Conservation (phyloP, 2,329 filamentous ascomycete genomes). For the Exophiala sideris region DNA sequence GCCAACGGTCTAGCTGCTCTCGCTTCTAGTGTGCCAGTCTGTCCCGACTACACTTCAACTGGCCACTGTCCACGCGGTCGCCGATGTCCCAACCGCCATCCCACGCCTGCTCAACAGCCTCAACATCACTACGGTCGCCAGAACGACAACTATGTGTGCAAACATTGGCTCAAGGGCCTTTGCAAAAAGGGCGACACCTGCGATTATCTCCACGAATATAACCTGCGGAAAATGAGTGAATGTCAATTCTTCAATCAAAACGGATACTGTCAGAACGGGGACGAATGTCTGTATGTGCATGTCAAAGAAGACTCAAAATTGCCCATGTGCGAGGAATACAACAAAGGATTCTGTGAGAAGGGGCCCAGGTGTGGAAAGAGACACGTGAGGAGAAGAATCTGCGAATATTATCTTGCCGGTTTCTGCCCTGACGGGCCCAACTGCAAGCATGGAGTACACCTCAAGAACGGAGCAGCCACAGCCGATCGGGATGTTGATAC, state of each 20-base stretch:
- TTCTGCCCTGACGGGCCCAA: conserved; percentile 82
- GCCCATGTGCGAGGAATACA: conserved; percentile 84
- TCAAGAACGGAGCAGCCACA: conserved; percentile 19
- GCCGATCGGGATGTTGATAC: conserved; percentile 19
- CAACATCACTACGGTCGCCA: conserved; percentile 30
- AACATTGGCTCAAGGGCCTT: conserved; percentile 94
- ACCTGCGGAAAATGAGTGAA: conserved; percentile 95
- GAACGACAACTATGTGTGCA: conserved; percentile 73
- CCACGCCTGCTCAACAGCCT: conserved; percentile 44
- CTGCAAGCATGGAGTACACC: conserved; percentile 77
- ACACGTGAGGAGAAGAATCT: conserved; percentile 78
- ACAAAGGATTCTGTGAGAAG: conserved; percentile 88
- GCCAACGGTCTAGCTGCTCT: conserved; percentile 81
- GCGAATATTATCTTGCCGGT: conserved; percentile 81
- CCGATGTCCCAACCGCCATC: conserved; percentile 81
- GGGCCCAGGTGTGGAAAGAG: conserved; percentile 84
- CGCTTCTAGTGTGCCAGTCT: conserved; percentile 72
- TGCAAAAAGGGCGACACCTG: conserved; percentile 97
- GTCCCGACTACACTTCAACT: conserved; percentile 72
- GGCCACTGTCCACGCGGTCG: conserved; percentile 84
- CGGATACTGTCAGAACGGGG: conserved; percentile 92
- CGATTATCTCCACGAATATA: conserved; percentile 98
- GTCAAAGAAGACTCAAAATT: conserved; percentile 77
- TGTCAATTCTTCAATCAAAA: conserved; percentile 95
- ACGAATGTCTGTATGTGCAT: conserved; percentile 92